Percentiles rank a stretch among this genome's conserved stretches.
phyloP scores from a whole-genome alignment of 192 early-diverging fungal genomes.

The Coemansia sp. region DNA sequence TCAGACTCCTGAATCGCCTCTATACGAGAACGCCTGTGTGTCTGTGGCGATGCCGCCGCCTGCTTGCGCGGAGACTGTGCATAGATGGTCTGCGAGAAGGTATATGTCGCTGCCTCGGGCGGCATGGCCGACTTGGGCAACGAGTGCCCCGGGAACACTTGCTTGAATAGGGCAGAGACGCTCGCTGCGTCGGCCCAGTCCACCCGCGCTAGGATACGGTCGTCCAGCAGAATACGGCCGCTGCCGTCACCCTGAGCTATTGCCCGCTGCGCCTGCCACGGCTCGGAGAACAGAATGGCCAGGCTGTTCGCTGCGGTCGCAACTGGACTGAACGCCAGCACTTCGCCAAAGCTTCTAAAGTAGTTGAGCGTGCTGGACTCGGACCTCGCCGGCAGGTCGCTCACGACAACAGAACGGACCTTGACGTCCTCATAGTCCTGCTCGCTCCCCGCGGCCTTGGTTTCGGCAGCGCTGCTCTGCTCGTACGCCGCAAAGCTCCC shows the following conservation, averaged over 20 bases:
- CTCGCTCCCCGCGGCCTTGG: constrained; percentile 5
- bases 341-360: constrained; percentile 28
- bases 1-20: constrained; percentile 5
- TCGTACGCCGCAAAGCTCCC: background rate
- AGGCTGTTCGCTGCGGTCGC: constrained; percentile 12
- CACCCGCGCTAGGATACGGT: constrained; percentile 14
- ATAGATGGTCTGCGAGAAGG: constrained; percentile 29
- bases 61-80: constrained; percentile 31
- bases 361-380: constrained; percentile 35
- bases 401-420: constrained; percentile 26
- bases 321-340: constrained; percentile 28
- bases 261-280: constrained; percentile 47
- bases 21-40: constrained; percentile 2
- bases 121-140: constrained; percentile 22
- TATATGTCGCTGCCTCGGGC: constrained; percentile 5
- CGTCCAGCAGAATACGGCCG: constrained; percentile 25
- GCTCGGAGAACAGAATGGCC: constrained; percentile 37
- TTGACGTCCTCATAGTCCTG: constrained; percentile 32
- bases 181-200: constrained; percentile 20
- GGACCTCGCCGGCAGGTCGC: constrained; percentile 18
- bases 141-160: constrained; percentile 23
- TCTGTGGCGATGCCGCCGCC: constrained; percentile 1
- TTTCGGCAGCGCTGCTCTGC: background rate
- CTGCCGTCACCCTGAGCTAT: constrained; percentile 15
- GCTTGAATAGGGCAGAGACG: constrained; percentile 17